phyloP scores from a whole-genome alignment of 2,329 filamentous ascomycete genomes.

The Arthrinium puccinioides region DNA sequence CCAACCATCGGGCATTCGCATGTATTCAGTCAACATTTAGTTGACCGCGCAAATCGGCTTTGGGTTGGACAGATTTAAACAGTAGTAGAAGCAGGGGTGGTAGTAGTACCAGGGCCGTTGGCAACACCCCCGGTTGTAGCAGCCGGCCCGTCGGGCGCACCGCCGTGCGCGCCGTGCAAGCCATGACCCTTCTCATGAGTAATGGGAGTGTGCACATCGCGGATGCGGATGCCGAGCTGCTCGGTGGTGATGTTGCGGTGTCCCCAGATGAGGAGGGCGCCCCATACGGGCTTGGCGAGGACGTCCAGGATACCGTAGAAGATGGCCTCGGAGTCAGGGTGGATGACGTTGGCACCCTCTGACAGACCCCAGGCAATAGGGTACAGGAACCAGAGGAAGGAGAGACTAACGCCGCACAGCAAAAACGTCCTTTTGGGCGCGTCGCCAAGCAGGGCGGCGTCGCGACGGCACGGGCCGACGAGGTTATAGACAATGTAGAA shows the following conservation, averaged over 20 bases:
- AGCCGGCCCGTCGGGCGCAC: constrained; percentile 7
- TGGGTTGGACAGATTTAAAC: too few species aligned
- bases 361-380: constrained; percentile 56
- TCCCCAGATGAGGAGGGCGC: constrained; percentile 51
- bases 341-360: constrained; percentile 59
- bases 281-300: constrained; percentile 57
- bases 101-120: not conserved
- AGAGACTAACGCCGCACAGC: constrained; percentile 49
- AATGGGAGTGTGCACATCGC: constrained; percentile 9
- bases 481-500: constrained; percentile 56
- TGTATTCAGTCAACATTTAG: too few species aligned
- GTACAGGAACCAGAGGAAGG: constrained; percentile 57
- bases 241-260: constrained; percentile 55
- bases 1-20: too few species aligned
- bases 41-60: too few species aligned
- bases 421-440: constrained; percentile 47
- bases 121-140: constrained; percentile 3
- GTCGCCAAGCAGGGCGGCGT: constrained; percentile 46
- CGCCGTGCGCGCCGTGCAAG: not conserved
- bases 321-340: constrained; percentile 58
- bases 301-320: constrained; percentile 64
- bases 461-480: constrained; percentile 41
- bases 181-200: constrained; percentile 1
- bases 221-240: constrained; percentile 42
- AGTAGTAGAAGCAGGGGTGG: not conserved